These are phyloP conservation scores for Viridothelium virens DNA, from an alignment of 495 filamentous ascomycete species.

Conservation along the genomic window DNA sequence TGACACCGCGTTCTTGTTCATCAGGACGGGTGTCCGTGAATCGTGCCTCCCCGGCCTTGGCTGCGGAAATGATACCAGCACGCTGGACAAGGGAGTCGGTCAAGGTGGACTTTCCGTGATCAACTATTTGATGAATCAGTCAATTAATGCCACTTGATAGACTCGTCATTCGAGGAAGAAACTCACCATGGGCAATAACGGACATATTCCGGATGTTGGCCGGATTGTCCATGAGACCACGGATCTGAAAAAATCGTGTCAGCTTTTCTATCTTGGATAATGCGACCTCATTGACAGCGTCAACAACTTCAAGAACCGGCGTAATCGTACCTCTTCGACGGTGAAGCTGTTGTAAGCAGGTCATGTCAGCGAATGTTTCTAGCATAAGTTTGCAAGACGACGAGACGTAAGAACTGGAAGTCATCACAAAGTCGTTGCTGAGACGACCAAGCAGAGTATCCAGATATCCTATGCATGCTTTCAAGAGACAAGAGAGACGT, in stretches of 20 bases:
- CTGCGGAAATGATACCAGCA: conserved; percentile 98
- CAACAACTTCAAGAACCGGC: background rate
- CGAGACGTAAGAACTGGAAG: no score
- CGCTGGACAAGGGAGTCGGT: conserved; percentile 98
- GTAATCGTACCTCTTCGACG: conserved; percentile 70
- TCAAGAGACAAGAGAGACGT: conserved; percentile 45
- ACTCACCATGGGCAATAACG: conserved; percentile 94
- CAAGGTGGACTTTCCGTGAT: conserved; percentile 99
- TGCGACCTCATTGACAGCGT: background rate
- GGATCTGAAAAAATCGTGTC: conserved; percentile 52
- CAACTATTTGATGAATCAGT: conserved; percentile 49
- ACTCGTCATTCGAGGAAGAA: background rate
- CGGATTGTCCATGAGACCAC: conserved; percentile 91
- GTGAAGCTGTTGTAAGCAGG: conserved; percentile 70
- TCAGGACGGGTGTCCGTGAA: conserved; percentile 96
- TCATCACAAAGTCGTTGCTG: no score
- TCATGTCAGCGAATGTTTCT: conserved; percentile 24
- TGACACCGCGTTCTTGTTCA: conserved; percentile 99
- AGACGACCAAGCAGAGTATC: no score
- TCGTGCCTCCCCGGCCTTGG: conserved; percentile 90
- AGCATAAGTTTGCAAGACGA: background rate
- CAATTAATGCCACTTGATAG: background rate
- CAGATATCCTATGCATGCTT: no score
- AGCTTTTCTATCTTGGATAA: conserved; percentile 19
- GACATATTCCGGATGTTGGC: conserved; percentile 99